Base-by-base conservation (phyloP, 768 basidiomycete genomes). In the Podaxis rugospora region DNA sequence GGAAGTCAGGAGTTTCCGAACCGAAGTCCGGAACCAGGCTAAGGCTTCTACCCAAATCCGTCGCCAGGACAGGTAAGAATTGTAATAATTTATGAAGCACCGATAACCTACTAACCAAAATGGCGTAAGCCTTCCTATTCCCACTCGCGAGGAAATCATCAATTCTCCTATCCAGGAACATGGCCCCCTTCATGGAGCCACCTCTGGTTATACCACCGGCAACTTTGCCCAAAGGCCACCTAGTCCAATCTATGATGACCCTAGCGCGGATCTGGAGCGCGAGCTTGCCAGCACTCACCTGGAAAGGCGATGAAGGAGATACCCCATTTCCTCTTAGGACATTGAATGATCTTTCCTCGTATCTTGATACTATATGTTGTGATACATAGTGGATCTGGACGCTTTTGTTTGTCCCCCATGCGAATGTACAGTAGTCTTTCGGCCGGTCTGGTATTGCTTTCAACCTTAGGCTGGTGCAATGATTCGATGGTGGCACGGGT, bases 1-100 rank as follows among this genome's bases (percentile, higher is more conserved):
- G 28, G 95, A 98, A 73, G 96, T 98, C 40, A 86, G 86, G 62
- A 71, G 81, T 11, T 98, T 99, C 86, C 86, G 97, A 39, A 83
- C 89, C 7, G 88, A 95, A 70, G 95, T 98, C 6, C 85, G 96
- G 58, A 80, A 83, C n/a, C 93, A 95, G 67, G 86, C 89, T 11
- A 79, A 90, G 39, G 84, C 84, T 1, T 77, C 85, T 9, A 86
- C 86, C 4, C 89, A 90, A 70, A 83, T 90, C 50, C 86, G 88
- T 54, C 79, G 87, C 55, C 89, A 92, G 70, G 90, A 92, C 63
- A 91, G 86, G 90, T 89, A 59, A 42, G 74, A 69, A 53, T 56
- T 40, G 46, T 54, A 25, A 21, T 21, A 2, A n/a, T n/a, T 1
- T 23, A 16, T 55, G 10, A 18, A 18, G 5, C 1, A 21, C 32